Evolutionary conservation across 139 green algal species (phyloP), one percentile per base, ranked within the genome.

Genomic region (Picochlorum sp.): DNA sequence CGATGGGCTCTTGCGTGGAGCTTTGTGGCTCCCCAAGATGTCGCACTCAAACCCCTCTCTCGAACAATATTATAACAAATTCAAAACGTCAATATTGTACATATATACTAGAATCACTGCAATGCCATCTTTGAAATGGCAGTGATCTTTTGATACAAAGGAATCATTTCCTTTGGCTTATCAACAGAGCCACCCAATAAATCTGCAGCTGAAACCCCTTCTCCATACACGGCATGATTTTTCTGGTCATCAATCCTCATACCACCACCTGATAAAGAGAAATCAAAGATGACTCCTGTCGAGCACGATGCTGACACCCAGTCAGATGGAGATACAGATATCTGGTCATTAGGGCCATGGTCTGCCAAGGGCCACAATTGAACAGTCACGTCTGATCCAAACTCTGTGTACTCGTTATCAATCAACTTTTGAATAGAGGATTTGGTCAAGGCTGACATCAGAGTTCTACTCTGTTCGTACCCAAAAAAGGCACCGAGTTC

Each of bases 1-100:
- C 69, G 90, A 18, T 96, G 90, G 90, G 88, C 72, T 3, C 66
- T 96, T 4, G 90, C 90, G 1, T 96, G 90, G 90, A 92, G 84
- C 3, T 95, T 88, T 55, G 61, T 73, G 3, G 86, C 75, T 2
- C 57, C 77, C 38, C 63, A 77, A 11, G 66, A 77, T 15, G 70
- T 75, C 13, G 78, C 81, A 28, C 65, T 52, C 14, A 60, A 78
- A 52, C 82, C 84, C 1, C 8, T 76, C 89, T 44, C 16, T 38
- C 20, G 61, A 34, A 47, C 15, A 34, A 10, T 13, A 57, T 45
- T 4, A 57, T 45, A 55, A 4, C 65, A 49, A 56, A 30, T 30
- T 30, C 28, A 30, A 30, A 30, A 30, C 28, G 28, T 7, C 28
- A 30, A 30, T 30, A 30, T 30, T 30, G 28, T 30, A 30, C 28